Base-by-base conservation (phyloP, 169 alveolate genomes). In the Cryptosporidium viatorum region DNA sequence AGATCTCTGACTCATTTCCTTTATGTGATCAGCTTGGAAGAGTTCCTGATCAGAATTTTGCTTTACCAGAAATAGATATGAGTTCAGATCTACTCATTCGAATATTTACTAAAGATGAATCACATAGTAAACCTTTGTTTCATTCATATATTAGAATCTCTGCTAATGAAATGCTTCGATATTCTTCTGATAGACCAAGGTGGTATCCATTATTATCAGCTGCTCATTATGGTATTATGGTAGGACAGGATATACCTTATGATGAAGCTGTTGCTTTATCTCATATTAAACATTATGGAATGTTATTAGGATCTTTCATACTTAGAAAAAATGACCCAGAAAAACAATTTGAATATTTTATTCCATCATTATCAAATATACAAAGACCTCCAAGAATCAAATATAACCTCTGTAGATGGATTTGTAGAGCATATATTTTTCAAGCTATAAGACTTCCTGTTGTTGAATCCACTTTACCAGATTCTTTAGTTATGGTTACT, bases 381-480 rank as follows among this genome's bases (percentile, higher is more conserved):
- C 33, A 59, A 14, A 80, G 89, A 26, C 89, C 89, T 26, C 45
- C 71, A 45, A 80, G 89, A 67, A 80, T 80, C 62, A 16, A 65
- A 39, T 80, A 80, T 80, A 80, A 80, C 70, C 41, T 80, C 41
- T 65, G 89, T 41, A 60, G 89, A 45, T 80, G 89, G 89, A 80
- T 80, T 23, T 80, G 89, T 48, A 59, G 80, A 62, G 89, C 89
- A 43, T 80, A 80, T 65, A 80, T 80, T 26, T 80, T 80, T 43
- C 89, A 80, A 62, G 89, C 89, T 31, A 80, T 80, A n/a, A 18
- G 89, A 80, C 55, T 80, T 35, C 89, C 89, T 23, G 89, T 65
- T 59, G 89, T 80, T 14, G 89, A 80, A 31, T 62, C 89, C 37
- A 80, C 89, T 26, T 33, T 80, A 4, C 89, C 89, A 23, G 89